Evolutionary conservation across 495 filamentous ascomycete species (phyloP), one percentile per base, ranked within the genome.

Genomic region (Jackrogersella minutella): DNA sequence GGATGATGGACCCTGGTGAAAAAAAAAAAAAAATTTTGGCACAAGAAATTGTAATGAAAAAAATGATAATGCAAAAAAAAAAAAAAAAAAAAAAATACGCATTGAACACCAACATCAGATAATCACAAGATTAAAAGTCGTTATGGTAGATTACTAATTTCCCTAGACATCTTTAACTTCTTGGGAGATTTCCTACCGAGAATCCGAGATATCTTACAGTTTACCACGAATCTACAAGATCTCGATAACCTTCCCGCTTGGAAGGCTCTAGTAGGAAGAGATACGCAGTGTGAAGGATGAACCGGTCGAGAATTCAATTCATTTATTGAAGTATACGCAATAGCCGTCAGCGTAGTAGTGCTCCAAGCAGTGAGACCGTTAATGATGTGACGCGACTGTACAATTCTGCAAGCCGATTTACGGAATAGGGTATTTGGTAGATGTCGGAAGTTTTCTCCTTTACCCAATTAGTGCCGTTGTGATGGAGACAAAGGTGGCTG

Each of bases 391-490:
- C 16, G 52, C 52, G 52, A 56, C n/a, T n/a, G n/a, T n/a, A n/a
- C 36, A 19, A 30, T 30, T 56, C 36, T 41, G 24, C 52, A 56
- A 37, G 33, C 17, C 11, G 21, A 39, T 34, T 9, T 54, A 33
- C 34, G 51, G 21, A 54, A 54, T 51, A 60, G 57, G 57, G 43
- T 60, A 30, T 40, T 60, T n/a, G n/a, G 24, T 33, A 26, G n/a
- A 17, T 7, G 14, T 61, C 47, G 47, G 44, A 34, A 61, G 34
- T 33, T 61, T 52, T 61, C 24, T 34, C 57, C 26, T 21, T 43
- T 41, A 41, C 14, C 33, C 34, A 24, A 31, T 19, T 36, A 53
- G 19, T 44, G 5, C 16, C 13, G 19, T 11, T 64, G 49, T 62
- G 58, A 62, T 47, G 40, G 52, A 34, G 51, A 64, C 51, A 39